Conservation (phyloP, 2,329 filamentous ascomycete genomes). For the Dothistroma pini region DNA sequence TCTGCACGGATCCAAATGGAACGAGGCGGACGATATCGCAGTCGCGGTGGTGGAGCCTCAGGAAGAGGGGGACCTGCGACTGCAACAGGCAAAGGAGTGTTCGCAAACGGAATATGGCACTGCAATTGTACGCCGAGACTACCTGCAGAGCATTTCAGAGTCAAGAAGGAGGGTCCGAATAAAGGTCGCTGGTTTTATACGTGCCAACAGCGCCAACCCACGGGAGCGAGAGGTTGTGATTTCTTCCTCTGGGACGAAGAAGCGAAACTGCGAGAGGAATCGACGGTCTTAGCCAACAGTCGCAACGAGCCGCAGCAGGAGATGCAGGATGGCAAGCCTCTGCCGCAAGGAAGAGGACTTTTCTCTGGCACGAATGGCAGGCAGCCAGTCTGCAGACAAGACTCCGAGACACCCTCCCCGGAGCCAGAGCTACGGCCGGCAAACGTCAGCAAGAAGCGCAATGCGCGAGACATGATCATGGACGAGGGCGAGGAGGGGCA, state of each 20-base stretch:
- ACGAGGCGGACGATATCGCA: conserved; percentile 2
- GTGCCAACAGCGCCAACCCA: conserved; percentile 48
- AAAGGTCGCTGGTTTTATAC: conserved; percentile 53
- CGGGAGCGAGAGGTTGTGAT: conserved; percentile 44
- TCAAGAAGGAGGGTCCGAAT: conserved; percentile 56
- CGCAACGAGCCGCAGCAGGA: conserved; percentile 40
- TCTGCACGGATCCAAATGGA: background rate
- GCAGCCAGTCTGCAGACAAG: conserved; percentile 1
- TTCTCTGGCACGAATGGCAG: conserved; percentile 1
- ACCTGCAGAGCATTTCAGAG: conserved; percentile 53
- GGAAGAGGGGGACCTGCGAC: conserved; percentile 10
- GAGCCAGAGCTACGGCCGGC: conserved; percentile 11
- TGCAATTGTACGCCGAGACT: conserved; percentile 56
- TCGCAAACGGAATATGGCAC: conserved; percentile 43
- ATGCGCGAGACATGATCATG: conserved; percentile 22
- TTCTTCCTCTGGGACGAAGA: conserved; percentile 60
- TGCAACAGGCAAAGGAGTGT: conserved; percentile 27
- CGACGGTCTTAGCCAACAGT: conserved; percentile 47
- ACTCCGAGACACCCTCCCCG: conserved; percentile 22
- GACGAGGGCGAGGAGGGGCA: conserved; percentile 36
- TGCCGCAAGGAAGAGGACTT: conserved; percentile 8
- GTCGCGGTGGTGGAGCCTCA: conserved; percentile 10
- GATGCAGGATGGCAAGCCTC: conserved; percentile 24
- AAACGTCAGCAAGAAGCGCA: conserved; percentile 32
- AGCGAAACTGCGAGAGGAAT: conserved; percentile 48